Base-by-base conservation (phyloP, 176 grass and related monocot genomes). In the Oryza punctata region DNA sequence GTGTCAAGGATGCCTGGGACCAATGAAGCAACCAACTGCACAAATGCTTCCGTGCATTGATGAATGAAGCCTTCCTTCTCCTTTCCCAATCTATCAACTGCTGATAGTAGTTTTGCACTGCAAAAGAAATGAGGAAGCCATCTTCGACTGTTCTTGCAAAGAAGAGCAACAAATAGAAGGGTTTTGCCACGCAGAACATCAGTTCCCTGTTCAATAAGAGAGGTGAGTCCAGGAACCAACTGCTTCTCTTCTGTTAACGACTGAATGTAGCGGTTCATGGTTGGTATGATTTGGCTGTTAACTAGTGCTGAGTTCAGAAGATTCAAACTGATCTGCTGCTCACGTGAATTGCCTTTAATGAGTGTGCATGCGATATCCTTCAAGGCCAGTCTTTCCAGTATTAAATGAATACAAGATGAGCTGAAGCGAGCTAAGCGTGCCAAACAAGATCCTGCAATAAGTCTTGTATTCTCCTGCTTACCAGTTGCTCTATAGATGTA, bases 51-150 rank as follows among this genome's bases (percentile, higher is more conserved):
- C 78, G 70, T 78, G 37, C 96, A 99, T 46, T 94, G 88, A 84
- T 91, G 89, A 87, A 95, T 90, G 67, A 94, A 99, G 19, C 91
- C 89, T 69, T 90, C 90, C 77, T 89, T 98, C 69, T 96, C 93
- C 68, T 99, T 99, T 44, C 87, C 91, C 76, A 99, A 82, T 82
- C 96, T 89, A 75, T 96, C 96, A 49, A 99, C 85, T 19, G 89
- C 91, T 57, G 93, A 99, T 69, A 99, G 86, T 69, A 94, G 70
- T 80, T 99, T 99, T 41, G 81, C 72, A 72, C 87, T 99, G 70
- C 93, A 88, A 84, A 99, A 84, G 82, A 99, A 99, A 83, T 93
- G 87, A 35, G 93, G 91, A 83, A 98, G 90, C 96, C 91, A 98
- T 77, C 87, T 90, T 85, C 89, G 91, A 78, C 91, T 99, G 81